phyloP scores from a whole-genome alignment of 2,329 filamentous ascomycete genomes.

The Apiospora arundinis region DNA sequence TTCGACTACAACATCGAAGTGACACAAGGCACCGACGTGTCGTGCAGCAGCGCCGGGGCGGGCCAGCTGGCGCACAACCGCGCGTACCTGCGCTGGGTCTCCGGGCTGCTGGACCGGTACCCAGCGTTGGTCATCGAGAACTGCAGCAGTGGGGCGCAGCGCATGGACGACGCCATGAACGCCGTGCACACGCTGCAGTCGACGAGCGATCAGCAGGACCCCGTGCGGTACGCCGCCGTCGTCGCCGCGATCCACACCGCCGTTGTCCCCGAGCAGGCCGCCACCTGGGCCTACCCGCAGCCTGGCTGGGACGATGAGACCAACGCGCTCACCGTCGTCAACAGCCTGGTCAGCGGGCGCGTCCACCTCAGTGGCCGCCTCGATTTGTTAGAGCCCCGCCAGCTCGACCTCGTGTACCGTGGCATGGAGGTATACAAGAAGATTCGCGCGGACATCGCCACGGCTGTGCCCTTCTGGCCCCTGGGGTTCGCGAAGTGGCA shows the following conservation, averaged over 20 bases:
- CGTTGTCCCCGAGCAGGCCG: neutral
- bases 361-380: neutral
- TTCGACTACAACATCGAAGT: conserved; percentile 16
- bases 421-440: neutral
- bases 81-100: neutral
- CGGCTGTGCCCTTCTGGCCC: neutral
- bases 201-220: conserved; percentile 6
- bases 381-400: neutral
- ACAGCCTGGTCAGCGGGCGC: neutral
- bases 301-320: neutral
- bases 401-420: neutral
- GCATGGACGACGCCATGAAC: conserved; percentile 2
- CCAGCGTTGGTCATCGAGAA: neutral
- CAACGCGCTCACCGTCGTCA: conserved; percentile 4
- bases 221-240: neutral
- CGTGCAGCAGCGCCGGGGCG: neutral
- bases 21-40: neutral
- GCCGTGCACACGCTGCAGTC: neutral
- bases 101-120: neutral
- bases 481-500: neutral
- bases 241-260: neutral
- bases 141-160: conserved; percentile 3
- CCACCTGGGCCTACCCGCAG: neutral
- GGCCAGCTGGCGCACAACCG: neutral
- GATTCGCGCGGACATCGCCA: neutral